phyloP scores from a whole-genome alignment of 805 yeast genomes.

The Vanderwaltozyma tropicalis region DNA sequence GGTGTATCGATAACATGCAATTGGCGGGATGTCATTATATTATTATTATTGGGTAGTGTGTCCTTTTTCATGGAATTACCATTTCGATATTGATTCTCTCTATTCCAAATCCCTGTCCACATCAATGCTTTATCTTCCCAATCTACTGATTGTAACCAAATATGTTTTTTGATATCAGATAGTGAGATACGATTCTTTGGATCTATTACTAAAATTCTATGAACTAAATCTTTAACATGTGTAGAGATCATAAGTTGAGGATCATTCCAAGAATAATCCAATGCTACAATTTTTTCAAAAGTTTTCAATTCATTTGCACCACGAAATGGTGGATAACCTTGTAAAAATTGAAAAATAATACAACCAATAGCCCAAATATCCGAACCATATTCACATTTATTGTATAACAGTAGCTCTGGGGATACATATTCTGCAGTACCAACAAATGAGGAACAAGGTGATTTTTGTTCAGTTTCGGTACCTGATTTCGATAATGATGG shows the following conservation, averaged over 20 bases:
- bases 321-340: constrained; percentile 83
- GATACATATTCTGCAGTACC: constrained; percentile 97
- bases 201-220: constrained; percentile 55
- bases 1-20: constrained; percentile 24
- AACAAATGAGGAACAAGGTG: constrained; percentile 63
- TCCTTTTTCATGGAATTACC: no score
- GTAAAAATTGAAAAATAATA: constrained; percentile 69
- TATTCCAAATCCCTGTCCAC: constrained; percentile 43
- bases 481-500: no score
- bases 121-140: constrained; percentile 57
- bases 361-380: constrained; percentile 96
- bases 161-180: constrained; percentile 48
- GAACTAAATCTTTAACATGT: constrained; percentile 53
- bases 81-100: constrained; percentile 1
- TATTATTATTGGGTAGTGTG: background rate
- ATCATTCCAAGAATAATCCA: constrained; percentile 52
- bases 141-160: constrained; percentile 57
- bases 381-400: constrained; percentile 71
- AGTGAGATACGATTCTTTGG: constrained; percentile 58
- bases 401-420: constrained; percentile 74
- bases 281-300: constrained; percentile 74
- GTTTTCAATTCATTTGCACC: constrained; percentile 78
- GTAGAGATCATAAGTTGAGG: background rate
- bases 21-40: constrained; percentile 5
- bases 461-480: constrained; percentile 22